phyloP scores from a whole-genome alignment of 2,329 filamentous ascomycete genomes.

The Pseudogymnoascus destructans region DNA sequence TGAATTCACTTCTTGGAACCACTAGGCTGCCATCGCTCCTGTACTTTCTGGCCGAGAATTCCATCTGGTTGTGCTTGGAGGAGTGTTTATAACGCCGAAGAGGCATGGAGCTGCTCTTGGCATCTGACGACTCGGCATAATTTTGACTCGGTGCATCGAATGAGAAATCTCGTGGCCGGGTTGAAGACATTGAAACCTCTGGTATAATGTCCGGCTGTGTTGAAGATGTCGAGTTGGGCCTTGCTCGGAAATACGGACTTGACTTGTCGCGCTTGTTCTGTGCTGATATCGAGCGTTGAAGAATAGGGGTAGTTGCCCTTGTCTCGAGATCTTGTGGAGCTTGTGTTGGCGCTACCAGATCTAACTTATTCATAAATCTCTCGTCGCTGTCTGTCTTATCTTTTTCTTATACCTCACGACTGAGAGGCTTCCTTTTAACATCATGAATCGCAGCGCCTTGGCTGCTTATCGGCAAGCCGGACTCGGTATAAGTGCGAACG shows the following conservation, averaged over 20 bases:
- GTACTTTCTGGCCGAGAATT: not conserved
- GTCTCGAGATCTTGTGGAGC: not conserved
- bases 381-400: not conserved
- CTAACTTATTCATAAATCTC: not conserved
- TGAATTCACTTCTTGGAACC: not conserved
- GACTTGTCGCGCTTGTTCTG: constrained; percentile 5
- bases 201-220: not conserved
- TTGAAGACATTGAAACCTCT: not conserved
- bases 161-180: too few species aligned
- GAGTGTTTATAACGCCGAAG: not conserved
- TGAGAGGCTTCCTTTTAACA: not conserved
- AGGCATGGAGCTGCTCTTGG: not conserved
- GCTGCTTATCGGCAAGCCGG: not conserved
- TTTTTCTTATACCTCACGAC: not conserved
- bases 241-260: not conserved
- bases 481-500: not conserved
- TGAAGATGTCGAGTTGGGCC: not conserved
- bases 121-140: not conserved
- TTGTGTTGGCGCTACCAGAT: not conserved
- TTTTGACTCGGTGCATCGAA: not conserved
- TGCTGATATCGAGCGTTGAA: not conserved
- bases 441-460: not conserved
- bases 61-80: not conserved
- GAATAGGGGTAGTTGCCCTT: not conserved
- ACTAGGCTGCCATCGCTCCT: not conserved